Evolutionary conservation across 257 asterid genomes (phyloP), one percentile per base, ranked within the genome.

Genomic region (Jacaranda mimosifolia): DNA sequence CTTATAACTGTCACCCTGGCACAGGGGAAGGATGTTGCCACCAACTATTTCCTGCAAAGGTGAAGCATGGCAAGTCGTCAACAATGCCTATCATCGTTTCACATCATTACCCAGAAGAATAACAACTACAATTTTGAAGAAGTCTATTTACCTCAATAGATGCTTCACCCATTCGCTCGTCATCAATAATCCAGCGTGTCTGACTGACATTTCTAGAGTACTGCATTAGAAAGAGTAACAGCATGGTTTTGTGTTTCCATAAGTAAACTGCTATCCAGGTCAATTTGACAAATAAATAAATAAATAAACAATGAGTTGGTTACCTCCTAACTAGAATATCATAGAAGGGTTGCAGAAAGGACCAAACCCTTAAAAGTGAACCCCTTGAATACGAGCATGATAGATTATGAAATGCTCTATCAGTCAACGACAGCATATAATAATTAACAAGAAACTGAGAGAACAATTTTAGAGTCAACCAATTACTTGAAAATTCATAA

Each of bases 101-200:
- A 64, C 18, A 68, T 72, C 21, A 67, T 48, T 42, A 75, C 65
- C 65, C 18, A 72, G 65, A 76, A 62, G 46, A 64, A 68, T 19
- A 63, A 26, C 32, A 26, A 26, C 32, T 26, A 26, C 32, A 40
- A 46, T 38, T 19, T 45, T 70, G 45, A 53, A 70, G 78, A 68
- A 73, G 26, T 52, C 72, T 53, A 39, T 76, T 67, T 74, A 94
- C 99, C 97, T 95, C 99, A 52, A 95, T 82, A 39, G 99, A 95
- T 86, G 99, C 97, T 82, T 93, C 99, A 15, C 99, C 99, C 99
- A 82, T 90, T 85, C 97, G 88, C 87, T 95, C 99, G 66, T 89
- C 98, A 77, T 93, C 97, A 78, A 95, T 95, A 81, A 95, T 85
- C 97, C 99, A 95, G 78, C 94, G 90, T 35, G 94, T 81, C 89